Percentiles rank a stretch among this genome's conserved stretches.
Evolutionary conservation across 2,329 filamentous ascomycete genomes (phyloP).

Genomic region (Fusarium cyanostomum): DNA sequence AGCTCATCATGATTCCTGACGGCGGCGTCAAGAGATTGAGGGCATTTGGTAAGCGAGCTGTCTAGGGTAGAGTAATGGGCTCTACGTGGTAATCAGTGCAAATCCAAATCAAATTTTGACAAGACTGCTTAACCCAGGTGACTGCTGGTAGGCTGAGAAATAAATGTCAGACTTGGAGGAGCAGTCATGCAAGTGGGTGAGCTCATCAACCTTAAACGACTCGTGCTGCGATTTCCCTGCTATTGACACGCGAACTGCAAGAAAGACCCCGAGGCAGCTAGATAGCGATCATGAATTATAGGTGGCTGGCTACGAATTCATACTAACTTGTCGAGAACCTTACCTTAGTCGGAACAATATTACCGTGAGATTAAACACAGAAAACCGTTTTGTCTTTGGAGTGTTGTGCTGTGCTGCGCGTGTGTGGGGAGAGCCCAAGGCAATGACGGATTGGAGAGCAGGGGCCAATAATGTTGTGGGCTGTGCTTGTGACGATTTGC

Average conservation of each 20-base stretch:
- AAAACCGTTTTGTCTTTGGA: neutral
- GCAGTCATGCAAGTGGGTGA: slow-evolving; percentile 3
- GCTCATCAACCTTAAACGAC: slow-evolving; percentile 33
- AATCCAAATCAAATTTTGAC: slow-evolving; percentile 5
- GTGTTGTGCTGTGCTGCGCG: neutral
- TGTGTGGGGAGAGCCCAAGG: neutral
- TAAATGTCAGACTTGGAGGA: neutral
- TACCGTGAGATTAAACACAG: too few relatives aligned
- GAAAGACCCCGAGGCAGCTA: neutral
- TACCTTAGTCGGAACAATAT: too few relatives aligned
- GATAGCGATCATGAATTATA: too few relatives aligned
- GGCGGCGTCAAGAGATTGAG: slow-evolving; percentile 90
- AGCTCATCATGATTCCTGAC: slow-evolving; percentile 92
- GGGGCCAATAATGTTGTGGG: slow-evolving; percentile 29
- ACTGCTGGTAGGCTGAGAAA: neutral
- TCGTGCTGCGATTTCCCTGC: slow-evolving; percentile 20
- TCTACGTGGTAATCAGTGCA: slow-evolving; percentile 1
- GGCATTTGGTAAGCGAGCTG: slow-evolving; percentile 49
- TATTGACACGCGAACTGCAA: slow-evolving; percentile 11
- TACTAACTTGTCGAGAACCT: too few relatives aligned
- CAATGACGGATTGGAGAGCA: slow-evolving; percentile 2
- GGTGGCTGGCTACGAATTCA: too few relatives aligned
- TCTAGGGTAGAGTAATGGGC: slow-evolving; percentile 26
- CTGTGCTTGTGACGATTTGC: slow-evolving; percentile 25
- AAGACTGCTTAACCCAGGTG: neutral